Conservation (phyloP, 2,329 filamentous ascomycete species). For the Trichothecium roseum region DNA sequence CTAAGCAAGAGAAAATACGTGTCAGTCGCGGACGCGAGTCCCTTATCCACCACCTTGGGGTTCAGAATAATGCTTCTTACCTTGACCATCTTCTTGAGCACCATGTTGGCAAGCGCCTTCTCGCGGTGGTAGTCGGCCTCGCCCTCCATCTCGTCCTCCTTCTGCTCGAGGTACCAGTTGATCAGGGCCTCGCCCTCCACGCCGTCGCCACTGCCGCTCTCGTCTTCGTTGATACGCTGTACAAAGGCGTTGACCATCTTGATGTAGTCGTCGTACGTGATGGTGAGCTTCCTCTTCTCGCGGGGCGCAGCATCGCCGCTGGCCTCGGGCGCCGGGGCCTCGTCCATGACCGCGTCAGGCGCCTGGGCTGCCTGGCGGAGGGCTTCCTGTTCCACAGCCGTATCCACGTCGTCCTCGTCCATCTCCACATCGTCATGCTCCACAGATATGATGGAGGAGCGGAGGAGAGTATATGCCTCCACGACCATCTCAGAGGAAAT, state of each 20-base stretch:
- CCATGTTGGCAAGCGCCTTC: slow-evolving; percentile 64
- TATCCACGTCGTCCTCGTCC: slow-evolving; percentile 57
- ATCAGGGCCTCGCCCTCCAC: slow-evolving; percentile 74
- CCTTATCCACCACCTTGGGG: neutral
- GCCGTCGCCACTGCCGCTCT: slow-evolving; percentile 65
- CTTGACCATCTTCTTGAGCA: slow-evolving; percentile 93
- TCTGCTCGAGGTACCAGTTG: slow-evolving; percentile 86
- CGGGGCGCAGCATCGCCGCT: slow-evolving; percentile 21
- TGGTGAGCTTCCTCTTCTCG: slow-evolving; percentile 61
- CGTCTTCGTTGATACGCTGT: slow-evolving; percentile 72
- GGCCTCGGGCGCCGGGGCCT: slow-evolving; percentile 36
- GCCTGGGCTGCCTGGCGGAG: slow-evolving; percentile 29
- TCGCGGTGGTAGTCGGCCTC: slow-evolving; percentile 77
- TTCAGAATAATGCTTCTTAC: slow-evolving; percentile 34
- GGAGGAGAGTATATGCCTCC: slow-evolving; percentile 83
- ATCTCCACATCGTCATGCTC: slow-evolving; percentile 97
- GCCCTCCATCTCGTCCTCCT: slow-evolving; percentile 69
- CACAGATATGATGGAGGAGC: slow-evolving; percentile 93
- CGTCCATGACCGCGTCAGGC: slow-evolving; percentile 24
- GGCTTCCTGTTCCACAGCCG: slow-evolving; percentile 32
- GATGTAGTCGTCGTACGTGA: slow-evolving; percentile 93
- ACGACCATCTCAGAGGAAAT: slow-evolving; percentile 76
- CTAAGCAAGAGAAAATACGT: slow-evolving; percentile 40
- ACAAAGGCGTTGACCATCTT: slow-evolving; percentile 81
- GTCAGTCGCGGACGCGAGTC: slow-evolving; percentile 13